Percentiles rank a stretch among this genome's conserved stretches.
Conservation (phyloP, 2,329 filamentous ascomycete species). For the Colletotrichum truncatum region DNA sequence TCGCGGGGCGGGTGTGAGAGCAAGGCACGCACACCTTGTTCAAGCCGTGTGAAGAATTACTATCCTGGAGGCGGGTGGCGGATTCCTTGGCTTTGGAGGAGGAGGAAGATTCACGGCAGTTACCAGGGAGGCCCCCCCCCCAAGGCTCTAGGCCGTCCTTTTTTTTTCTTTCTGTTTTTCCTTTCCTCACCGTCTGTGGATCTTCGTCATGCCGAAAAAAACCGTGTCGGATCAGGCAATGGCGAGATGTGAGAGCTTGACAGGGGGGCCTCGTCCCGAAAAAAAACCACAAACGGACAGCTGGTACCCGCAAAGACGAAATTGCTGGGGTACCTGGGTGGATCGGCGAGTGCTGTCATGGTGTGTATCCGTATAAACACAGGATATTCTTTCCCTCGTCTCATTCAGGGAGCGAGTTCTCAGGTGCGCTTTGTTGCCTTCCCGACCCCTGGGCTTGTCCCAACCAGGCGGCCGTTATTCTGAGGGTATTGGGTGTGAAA, state of each 20-base stretch:
- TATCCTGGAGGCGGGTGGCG: neutral
- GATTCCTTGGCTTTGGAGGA: neutral
- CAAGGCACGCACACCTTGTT: neutral
- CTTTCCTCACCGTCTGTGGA: neutral
- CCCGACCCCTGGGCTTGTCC: neutral
- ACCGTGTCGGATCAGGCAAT: neutral
- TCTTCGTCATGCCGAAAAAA: conserved; percentile 1
- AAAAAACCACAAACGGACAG: neutral
- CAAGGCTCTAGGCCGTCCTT: neutral
- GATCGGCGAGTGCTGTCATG: neutral
- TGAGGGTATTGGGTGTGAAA: neutral
- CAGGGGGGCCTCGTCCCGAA: neutral
- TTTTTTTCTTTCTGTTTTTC: neutral
- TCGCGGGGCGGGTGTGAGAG: too few species aligned
- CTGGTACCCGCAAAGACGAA: neutral
- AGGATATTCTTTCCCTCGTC: neutral
- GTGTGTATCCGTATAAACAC: too few species aligned
- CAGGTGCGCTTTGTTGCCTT: neutral
- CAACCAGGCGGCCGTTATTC: neutral
- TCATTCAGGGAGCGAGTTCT: neutral
- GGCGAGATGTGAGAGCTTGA: neutral
- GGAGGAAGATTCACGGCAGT: neutral
- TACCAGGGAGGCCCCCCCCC: too few species aligned
- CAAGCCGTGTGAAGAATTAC: neutral
- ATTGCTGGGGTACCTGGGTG: neutral